These are phyloP conservation scores for Coix lacrymajobi DNA, from an alignment of 176 grass and related monocot genomes.

Conservation along the genomic window DNA sequence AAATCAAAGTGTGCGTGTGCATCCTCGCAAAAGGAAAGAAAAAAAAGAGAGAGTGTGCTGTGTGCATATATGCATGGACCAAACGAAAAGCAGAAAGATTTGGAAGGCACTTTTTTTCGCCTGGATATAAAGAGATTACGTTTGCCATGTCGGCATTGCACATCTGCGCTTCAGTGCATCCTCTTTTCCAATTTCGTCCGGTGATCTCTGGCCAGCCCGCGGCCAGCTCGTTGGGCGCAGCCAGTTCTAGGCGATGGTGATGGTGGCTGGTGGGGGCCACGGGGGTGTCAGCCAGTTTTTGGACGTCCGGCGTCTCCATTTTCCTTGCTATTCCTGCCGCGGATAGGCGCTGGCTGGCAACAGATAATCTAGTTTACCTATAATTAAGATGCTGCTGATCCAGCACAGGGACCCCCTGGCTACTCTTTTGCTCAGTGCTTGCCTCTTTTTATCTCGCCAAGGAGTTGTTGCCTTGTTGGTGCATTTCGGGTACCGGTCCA, in stretches of 20 bases:
- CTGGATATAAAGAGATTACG: conserved; percentile 23
- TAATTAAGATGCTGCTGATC: neutral
- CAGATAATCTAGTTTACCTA: conserved; percentile 19
- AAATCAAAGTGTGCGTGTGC: neutral
- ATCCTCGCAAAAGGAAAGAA: neutral
- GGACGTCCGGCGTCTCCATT: neutral
- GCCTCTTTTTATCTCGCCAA: neutral
- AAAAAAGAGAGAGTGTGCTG: too few relatives aligned
- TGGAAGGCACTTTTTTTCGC: neutral
- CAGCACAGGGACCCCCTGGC: neutral
- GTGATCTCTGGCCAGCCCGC: neutral
- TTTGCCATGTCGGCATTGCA: conserved; percentile 42
- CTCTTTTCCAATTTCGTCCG: neutral
- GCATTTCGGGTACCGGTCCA: neutral
- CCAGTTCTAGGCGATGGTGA: neutral
- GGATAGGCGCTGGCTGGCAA: neutral
- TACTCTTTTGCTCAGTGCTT: neutral
- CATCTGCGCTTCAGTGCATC: neutral
- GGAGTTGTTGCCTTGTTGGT: neutral
- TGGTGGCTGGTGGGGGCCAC: neutral
- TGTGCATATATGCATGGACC: conserved; percentile 24
- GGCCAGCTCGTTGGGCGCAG: neutral
- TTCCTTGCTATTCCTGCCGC: neutral
- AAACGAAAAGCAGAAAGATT: conserved; percentile 14
- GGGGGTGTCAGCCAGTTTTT: conserved; percentile 24